Conservation (phyloP, 768 basidiomycete species). For the Boletus reticuloceps region DNA sequence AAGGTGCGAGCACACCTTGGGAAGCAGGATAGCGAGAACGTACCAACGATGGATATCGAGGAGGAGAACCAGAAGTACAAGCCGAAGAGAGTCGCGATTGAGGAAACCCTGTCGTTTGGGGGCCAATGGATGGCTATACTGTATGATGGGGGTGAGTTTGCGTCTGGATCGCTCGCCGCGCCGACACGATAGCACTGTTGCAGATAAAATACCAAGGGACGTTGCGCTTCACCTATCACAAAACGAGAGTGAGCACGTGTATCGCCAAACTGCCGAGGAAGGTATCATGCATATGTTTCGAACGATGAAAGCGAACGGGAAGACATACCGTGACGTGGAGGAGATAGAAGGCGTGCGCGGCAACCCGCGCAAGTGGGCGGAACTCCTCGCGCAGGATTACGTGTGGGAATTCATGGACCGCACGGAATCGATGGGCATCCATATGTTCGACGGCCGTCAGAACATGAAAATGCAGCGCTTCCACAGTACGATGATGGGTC, state of each 20-base stretch:
- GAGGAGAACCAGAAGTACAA: no score
- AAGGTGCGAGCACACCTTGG: not conserved
- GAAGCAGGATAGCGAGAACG: not conserved
- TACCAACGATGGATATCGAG: not conserved
- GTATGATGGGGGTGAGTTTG: not conserved
- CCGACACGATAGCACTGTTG: no score
- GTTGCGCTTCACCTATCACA: not conserved
- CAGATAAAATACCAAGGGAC: no score
- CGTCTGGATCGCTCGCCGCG: no score
- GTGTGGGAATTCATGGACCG: no score
- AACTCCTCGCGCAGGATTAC: not conserved
- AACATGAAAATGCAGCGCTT: no score
- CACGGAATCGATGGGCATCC: no score
- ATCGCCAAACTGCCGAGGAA: not conserved
- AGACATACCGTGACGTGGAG: not conserved
- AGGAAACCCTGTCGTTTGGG: not conserved
- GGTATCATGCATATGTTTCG: not conserved
- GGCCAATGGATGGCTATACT: not conserved
- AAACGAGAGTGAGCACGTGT: not conserved
- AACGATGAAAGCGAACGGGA: not conserved
- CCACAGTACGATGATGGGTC: no score
- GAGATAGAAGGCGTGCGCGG: not conserved
- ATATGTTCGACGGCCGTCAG: no score
- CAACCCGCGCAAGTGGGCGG: not conserved
- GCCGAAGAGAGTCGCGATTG: not conserved